Evolutionary conservation across 2,329 filamentous ascomycete genomes (phyloP).

Genomic region (Fusarium veterinarium): DNA sequence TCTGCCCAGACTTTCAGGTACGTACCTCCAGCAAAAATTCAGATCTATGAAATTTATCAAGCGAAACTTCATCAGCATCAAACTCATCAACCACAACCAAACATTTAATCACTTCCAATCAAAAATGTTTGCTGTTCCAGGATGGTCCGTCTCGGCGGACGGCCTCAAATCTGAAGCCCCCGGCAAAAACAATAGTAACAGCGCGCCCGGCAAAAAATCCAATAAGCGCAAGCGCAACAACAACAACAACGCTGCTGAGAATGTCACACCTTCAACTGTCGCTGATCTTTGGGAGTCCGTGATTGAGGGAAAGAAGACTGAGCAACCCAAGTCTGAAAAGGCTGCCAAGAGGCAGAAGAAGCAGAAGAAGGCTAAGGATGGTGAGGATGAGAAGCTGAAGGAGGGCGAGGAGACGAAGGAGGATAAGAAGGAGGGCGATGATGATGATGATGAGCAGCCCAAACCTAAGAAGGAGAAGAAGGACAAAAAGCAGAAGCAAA

Average conservation of each 20-base stretch:
- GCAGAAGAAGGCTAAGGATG: conserved; percentile 46
- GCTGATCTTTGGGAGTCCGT: conserved; percentile 82
- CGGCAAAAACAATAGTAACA: conserved; percentile 43
- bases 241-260: conserved; percentile 43
- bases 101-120: conserved; percentile 1
- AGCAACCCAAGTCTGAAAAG: conserved; percentile 39
- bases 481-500: conserved; percentile 42
- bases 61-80: conserved; percentile 11
- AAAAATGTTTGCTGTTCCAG: conserved; percentile 90
- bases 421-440: conserved; percentile 15
- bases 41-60: conserved; percentile 26
- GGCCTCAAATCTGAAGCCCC: conserved; percentile 75
- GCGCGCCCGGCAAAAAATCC: conserved; percentile 57
- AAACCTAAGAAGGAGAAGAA: conserved; percentile 55
- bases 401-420: conserved; percentile 37
- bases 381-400: conserved; percentile 38
- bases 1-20: conserved; percentile 8
- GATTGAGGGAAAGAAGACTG: conserved; percentile 73
- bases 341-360: conserved; percentile 52
- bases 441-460: conserved; percentile 35
- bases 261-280: conserved; percentile 76
- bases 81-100: conserved; percentile 18
- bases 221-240: conserved; percentile 68
- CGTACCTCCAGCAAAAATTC: conserved; percentile 31
- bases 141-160: conserved; percentile 85